Percentiles rank a stretch among this genome's conserved stretches.
These are phyloP conservation scores for Hordeum marinum DNA, from an alignment of 176 grass and related monocot genomes.

Conservation along the genomic window DNA sequence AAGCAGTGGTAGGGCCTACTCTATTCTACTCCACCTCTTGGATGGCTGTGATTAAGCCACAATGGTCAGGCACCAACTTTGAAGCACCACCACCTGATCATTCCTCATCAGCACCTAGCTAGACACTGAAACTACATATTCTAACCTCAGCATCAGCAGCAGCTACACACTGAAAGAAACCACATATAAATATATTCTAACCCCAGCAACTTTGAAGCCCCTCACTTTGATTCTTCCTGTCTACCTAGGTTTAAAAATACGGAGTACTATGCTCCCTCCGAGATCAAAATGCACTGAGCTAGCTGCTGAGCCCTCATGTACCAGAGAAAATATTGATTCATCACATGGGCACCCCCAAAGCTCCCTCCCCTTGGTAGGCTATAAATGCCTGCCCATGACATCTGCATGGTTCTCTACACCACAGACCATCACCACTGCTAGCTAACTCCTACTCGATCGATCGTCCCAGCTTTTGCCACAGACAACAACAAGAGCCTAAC, in stretches of 20 bases:
- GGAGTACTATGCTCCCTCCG: background rate
- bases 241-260: slow-evolving; percentile 63
- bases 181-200: slow-evolving; percentile 1
- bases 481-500: slow-evolving; percentile 24
- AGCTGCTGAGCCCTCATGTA: slow-evolving; percentile 31
- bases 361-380: slow-evolving; percentile 53
- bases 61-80: slow-evolving; percentile 59
- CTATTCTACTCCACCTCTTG: slow-evolving; percentile 33
- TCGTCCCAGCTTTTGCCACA: slow-evolving; percentile 32
- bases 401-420: slow-evolving; percentile 64
- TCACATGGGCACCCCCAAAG: slow-evolving; percentile 29
- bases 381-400: slow-evolving; percentile 80
- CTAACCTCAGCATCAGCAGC: slow-evolving; percentile 38
- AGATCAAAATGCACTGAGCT: slow-evolving; percentile 39
- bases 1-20: slow-evolving; percentile 39
- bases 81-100: slow-evolving; percentile 68
- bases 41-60: slow-evolving; percentile 72
- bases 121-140: slow-evolving; percentile 34
- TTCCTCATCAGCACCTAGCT: slow-evolving; percentile 40
- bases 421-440: slow-evolving; percentile 42
- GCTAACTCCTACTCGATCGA: slow-evolving; percentile 15
- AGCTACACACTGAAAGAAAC: slow-evolving; percentile 22
- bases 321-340: slow-evolving; percentile 48
- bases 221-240: slow-evolving; percentile 84
- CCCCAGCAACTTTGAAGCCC: slow-evolving; percentile 35